Evolutionary conservation across 257 asterid genomes (phyloP).

Genomic region (Solanum bulbocastanum): DNA sequence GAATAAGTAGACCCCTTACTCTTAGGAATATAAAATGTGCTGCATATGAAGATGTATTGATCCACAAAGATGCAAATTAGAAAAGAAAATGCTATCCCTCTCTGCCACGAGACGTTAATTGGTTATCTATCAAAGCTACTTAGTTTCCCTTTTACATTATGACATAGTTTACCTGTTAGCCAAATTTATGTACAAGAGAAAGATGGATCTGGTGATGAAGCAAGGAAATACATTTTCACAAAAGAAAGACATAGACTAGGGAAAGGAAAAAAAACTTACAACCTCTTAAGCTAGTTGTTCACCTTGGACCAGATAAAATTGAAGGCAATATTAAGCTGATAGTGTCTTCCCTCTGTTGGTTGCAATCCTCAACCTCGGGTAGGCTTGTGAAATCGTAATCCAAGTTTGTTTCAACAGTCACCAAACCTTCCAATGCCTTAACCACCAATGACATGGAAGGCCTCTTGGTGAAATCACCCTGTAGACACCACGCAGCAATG

Average conservation of each 20-base stretch:
- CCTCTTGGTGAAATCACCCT: conserved; percentile 1
- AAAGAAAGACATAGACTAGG: neutral
- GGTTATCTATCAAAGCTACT: neutral
- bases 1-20: neutral
- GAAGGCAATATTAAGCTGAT: neutral
- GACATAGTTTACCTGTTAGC: neutral
- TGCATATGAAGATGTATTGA: neutral
- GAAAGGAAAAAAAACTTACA: neutral
- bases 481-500: conserved; percentile 20
- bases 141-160: neutral
- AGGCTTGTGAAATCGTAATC: neutral
- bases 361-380: neutral
- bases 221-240: no score
- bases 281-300: neutral
- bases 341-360: neutral
- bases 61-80: neutral
- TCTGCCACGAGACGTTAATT: neutral
- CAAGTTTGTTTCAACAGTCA: neutral
- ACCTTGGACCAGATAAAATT: conserved; percentile 8
- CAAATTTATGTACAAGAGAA: neutral
- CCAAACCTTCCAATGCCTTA: conserved; percentile 13
- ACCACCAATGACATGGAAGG: conserved; percentile 19
- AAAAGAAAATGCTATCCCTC: neutral
- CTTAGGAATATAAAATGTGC: neutral
- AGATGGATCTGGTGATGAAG: neutral